Conservation (phyloP, 2,329 filamentous ascomycete genomes). For the Paecilomyces sp. region DNA sequence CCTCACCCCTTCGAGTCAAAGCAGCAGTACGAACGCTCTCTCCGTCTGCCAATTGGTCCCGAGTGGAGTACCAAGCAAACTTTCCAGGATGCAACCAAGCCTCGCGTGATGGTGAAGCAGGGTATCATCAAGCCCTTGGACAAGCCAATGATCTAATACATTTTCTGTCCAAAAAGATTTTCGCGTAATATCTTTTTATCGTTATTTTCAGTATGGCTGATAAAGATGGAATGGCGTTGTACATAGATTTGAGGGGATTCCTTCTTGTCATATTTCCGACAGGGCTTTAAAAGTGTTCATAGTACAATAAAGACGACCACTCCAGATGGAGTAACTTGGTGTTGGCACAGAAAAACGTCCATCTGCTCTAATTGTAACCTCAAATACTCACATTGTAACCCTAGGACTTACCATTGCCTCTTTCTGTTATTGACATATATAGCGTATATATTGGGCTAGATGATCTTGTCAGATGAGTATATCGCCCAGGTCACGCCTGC, state of each 20-base stretch:
- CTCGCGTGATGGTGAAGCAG: conserved; percentile 81
- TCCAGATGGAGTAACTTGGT: background rate
- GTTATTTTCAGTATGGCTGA: background rate
- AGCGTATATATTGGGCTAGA: conserved; percentile 4
- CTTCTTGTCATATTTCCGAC: background rate
- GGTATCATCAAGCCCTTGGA: conserved; percentile 83
- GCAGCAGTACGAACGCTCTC: conserved; percentile 82
- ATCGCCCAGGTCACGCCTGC: background rate
- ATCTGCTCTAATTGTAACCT: background rate
- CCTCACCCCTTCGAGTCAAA: conserved; percentile 85
- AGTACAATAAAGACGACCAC: background rate
- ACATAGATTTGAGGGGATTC: background rate
- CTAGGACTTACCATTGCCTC: background rate
- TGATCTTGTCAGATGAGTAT: background rate
- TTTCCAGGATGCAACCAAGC: conserved; percentile 84
- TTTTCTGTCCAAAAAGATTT: background rate
- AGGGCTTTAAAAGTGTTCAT: background rate
- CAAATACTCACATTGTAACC: background rate
- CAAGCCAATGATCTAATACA: conserved; percentile 55
- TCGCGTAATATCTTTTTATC: background rate
- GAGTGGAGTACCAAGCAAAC: conserved; percentile 97
- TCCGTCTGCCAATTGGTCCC: conserved; percentile 79
- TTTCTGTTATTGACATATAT: background rate
- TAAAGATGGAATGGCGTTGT: background rate
- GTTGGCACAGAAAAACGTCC: background rate